These are phyloP conservation scores for Mycena floridula DNA, from an alignment of 768 basidiomycete species.

Conservation along the genomic window DNA sequence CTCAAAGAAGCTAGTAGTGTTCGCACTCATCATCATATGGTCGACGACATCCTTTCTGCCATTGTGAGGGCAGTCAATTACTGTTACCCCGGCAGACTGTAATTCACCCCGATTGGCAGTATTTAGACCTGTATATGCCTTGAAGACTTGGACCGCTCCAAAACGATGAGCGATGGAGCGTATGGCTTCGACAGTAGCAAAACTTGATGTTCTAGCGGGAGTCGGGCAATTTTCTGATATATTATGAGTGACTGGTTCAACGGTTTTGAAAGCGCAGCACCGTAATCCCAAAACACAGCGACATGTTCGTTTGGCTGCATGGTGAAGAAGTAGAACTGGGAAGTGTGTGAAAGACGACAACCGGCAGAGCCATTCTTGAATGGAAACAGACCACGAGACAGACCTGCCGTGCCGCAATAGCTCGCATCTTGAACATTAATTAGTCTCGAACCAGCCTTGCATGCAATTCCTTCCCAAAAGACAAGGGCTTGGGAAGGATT, in stretches of 20 bases:
- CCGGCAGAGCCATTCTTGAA: not conserved
- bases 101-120: constrained; percentile 33
- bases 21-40: constrained; percentile 38
- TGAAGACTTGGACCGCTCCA: constrained; percentile 46
- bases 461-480: no score
- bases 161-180: constrained; percentile 41
- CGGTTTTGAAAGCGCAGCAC: constrained; percentile 9
- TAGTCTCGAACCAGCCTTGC: no score
- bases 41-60: constrained; percentile 37
- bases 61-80: constrained; percentile 31
- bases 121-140: constrained; percentile 46
- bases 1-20: not conserved
- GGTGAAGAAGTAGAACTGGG: not conserved
- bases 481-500: no score
- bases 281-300: constrained; percentile 40
- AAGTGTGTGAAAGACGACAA: not conserved
- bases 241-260: not conserved
- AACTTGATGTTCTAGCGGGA: constrained; percentile 34
- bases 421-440: no score
- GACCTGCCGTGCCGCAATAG: no score
- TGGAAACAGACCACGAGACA: no score
- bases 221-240: constrained; percentile 35
- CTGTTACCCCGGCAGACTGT: constrained; percentile 40
- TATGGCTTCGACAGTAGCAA: constrained; percentile 39
- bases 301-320: constrained; percentile 21